These are phyloP conservation scores for Dendrobium nobile DNA, from an alignment of 106 monocot genomes.

Conservation along the genomic window DNA sequence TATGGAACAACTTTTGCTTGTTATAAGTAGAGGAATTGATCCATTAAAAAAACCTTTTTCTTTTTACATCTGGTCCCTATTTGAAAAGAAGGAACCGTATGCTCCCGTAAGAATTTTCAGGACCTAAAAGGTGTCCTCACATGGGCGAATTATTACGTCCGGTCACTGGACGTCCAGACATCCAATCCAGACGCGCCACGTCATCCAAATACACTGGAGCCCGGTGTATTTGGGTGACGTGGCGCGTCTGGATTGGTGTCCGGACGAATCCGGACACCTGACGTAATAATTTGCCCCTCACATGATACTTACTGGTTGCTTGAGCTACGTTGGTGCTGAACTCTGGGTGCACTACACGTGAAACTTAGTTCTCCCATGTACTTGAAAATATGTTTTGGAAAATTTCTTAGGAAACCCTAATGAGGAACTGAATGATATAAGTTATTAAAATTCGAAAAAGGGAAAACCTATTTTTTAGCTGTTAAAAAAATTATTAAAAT, in stretches of 20 bases:
- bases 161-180: no score
- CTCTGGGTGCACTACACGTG: background rate
- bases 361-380: background rate
- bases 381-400: background rate
- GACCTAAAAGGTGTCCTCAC: conserved; percentile 7
- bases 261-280: no score
- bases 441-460: background rate
- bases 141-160: background rate
- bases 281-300: background rate
- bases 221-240: no score
- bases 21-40: conserved; percentile 35
- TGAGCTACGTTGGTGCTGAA: background rate
- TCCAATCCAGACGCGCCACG: no score
- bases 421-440: background rate
- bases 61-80: conserved; percentile 10
- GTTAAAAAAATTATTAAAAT: background rate
- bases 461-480: no score
- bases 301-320: background rate
- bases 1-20: conserved; percentile 29
- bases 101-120: conserved; percentile 15
- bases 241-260: no score
- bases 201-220: no score
- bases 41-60: conserved; percentile 12
- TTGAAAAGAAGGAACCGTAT: conserved; percentile 39
- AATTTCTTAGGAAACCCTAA: background rate